Evolutionary conservation across 148 eudicot species (phyloP), one percentile per base, ranked within the genome.

Genomic region (Drosera capensis): DNA sequence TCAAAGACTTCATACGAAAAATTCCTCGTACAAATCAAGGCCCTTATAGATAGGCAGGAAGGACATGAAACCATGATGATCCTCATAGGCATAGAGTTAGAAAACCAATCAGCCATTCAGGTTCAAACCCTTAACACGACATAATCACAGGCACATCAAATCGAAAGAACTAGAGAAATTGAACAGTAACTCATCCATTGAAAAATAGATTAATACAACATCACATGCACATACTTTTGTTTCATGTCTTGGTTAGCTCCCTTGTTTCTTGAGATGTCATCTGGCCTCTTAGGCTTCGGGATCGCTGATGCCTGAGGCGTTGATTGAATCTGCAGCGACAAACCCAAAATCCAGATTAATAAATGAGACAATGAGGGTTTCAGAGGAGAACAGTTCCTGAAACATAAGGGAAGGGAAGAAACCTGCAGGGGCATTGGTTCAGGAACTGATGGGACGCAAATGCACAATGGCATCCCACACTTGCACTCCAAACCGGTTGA

Each of bases 401-500:
- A 24, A n/a, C n/a, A n/a, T n/a, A n/a, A 40, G 3, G 17, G 40
- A 56, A 48, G 18, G 42, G 22, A 4, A 14, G 36, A 68, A n/a
- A 71, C 95, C 83, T 55, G 61, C 63, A 61, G 61, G 56, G 50
- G 60, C 73, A 19, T n/a, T n/a, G n/a, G n/a, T n/a, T n/a, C n/a
- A n/a, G 81, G 70, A 55, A 48, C 63, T 35, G 94, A 55, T 56
- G 74, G 74, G 63, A 58, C 78, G 60, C 97, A 90, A 59, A 90
- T 90, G 72, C 97, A 90, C 67, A 90, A 71, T 64, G 97, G 97
- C 97, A 90, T 90, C 43, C 95, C 97, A 69, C 97, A 90, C 41
- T 80, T 84, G 78, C 97, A 90, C 21, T 90, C 87, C 58, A 53
- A 22, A 51, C 58, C 49, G 23, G 51, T 64, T 25, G 63, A 30